Evolutionary conservation across 805 yeast genomes (phyloP).

Genomic region (Ogataea philodendri): DNA sequence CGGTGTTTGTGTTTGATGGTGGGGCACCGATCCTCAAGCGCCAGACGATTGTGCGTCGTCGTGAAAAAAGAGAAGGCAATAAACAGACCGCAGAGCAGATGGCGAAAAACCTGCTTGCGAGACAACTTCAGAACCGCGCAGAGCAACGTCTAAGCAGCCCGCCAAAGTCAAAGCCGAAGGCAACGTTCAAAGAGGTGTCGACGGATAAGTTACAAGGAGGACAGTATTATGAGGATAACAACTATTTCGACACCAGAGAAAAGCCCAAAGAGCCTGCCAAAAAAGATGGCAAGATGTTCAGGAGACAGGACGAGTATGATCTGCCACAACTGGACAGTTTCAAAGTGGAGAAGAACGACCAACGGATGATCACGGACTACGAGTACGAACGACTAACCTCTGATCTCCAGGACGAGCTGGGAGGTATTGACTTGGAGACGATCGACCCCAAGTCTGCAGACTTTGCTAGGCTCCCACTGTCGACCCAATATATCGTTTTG

Average conservation of each 20-base stretch:
- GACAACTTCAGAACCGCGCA: constrained; percentile 66
- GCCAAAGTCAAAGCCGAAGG: constrained; percentile 11
- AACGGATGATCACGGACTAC: constrained; percentile 68
- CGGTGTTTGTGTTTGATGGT: constrained; percentile 94
- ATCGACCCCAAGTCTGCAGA: constrained; percentile 84
- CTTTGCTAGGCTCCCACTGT: constrained; percentile 71
- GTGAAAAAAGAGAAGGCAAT: constrained; percentile 71
- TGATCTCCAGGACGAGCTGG: constrained; percentile 58
- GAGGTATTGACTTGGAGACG: constrained; percentile 63
- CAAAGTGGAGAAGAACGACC: constrained; percentile 54
- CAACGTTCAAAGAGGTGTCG: constrained; percentile 13
- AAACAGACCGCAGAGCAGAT: constrained; percentile 67
- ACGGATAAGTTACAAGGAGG: constrained; percentile 30
- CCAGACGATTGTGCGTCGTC: constrained; percentile 71
- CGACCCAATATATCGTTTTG: constrained; percentile 84
- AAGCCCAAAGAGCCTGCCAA: constrained; percentile 12
- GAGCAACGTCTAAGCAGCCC: constrained; percentile 24
- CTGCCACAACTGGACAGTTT: constrained; percentile 64
- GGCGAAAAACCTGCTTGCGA: constrained; percentile 76
- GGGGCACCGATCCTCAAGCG: constrained; percentile 85
- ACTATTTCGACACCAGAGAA: constrained; percentile 15
- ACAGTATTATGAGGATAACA: constrained; percentile 39
- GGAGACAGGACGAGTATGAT: constrained; percentile 78
- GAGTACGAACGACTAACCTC: constrained; percentile 63
- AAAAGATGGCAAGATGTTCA: constrained; percentile 36